Base-by-base conservation (phyloP, 441 rosid species). In the Geranium incanum region DNA sequence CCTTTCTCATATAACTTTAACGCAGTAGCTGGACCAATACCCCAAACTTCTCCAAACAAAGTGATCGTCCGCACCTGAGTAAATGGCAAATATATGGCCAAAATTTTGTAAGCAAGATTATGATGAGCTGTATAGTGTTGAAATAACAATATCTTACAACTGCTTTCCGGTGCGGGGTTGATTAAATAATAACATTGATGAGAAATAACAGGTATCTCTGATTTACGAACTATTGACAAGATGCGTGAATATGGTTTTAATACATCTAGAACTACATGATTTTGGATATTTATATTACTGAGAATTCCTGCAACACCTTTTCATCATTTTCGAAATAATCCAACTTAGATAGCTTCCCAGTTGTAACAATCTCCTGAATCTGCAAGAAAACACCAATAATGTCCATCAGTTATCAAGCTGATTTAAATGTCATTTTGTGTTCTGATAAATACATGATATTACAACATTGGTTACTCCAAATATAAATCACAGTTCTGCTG, bases 31-130 rank as follows among this genome's bases (percentile, higher is more conserved):
- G 97, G 97, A 78, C 99, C 99, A 71, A 90, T 81, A 67, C 99
- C 99, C 99, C 99, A 90, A 68, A 94, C 90, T 82, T 94, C 97
- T 68, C 97, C 99, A 80, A 94, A 90, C 68, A 90, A 77, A 75
- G 78, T 88, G 70, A 94, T 87, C 11, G 97, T 81, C 65, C 84
- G 85, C 60, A 94, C 99, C 99, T 94, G 81, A 65, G 75, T 71
- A 70, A 12, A 76, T 18, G 69, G 72, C 19, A 74, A 69, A 57
- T 18, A 57, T 57, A 50, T 48, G 57, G 57, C 57, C 16, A 21
- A 62, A 62, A 70, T 23, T 70, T 65, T 45, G 41, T 0, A 65
- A 75, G 55, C 62, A 68, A 37, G 15, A 64, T 4, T 63, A 63
- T 9, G 38, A 63, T 16, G 63, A 57, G 18, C 63, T 63, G 33